These are phyloP conservation scores for Fusarium penzigii DNA, from an alignment of 2,329 filamentous ascomycete genomes.

Conservation along the genomic window DNA sequence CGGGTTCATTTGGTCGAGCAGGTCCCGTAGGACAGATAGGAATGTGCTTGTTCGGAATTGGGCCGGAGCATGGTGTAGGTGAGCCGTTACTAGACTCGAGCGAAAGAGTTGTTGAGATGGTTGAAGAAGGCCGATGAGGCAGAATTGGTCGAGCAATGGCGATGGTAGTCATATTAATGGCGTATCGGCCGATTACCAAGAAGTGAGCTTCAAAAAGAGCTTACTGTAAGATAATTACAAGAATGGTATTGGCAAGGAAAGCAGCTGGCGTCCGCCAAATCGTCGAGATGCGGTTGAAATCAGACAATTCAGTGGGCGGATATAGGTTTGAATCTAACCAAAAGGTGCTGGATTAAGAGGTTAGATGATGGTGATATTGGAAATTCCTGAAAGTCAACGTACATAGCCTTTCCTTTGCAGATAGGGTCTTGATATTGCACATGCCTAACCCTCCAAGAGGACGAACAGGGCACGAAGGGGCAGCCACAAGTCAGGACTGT, in stretches of 20 bases:
- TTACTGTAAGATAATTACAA: background rate
- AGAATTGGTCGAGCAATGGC: slow-evolving; percentile 51
- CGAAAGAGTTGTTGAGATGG: slow-evolving; percentile 44
- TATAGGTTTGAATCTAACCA: slow-evolving; percentile 16
- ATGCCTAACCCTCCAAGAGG: slow-evolving; percentile 20
- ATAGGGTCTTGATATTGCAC: slow-evolving; percentile 18
- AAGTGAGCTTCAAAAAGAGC: too few relatives aligned
- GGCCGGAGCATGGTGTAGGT: slow-evolving; percentile 32
- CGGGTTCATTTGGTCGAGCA: slow-evolving; percentile 51
- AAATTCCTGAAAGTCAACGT: slow-evolving; percentile 2
- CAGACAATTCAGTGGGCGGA: slow-evolving; percentile 10
- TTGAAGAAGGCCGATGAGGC: slow-evolving; percentile 46
- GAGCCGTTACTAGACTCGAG: slow-evolving; percentile 34
- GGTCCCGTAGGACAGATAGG: slow-evolving; percentile 87
- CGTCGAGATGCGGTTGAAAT: background rate
- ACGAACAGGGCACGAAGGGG: slow-evolving; percentile 15
- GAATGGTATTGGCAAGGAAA: background rate
- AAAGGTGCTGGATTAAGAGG: slow-evolving; percentile 18
- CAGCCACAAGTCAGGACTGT: slow-evolving; percentile 15
- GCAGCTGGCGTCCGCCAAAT: background rate
- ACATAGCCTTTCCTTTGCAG: slow-evolving; percentile 24
- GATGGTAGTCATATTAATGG: slow-evolving; percentile 53
- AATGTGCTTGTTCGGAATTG: slow-evolving; percentile 86
- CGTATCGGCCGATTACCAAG: background rate
- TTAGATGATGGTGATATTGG: slow-evolving; percentile 3